These are phyloP conservation scores for Candida sanyaensis DNA, from an alignment of 1,139 yeast species.

Conservation along the genomic window DNA sequence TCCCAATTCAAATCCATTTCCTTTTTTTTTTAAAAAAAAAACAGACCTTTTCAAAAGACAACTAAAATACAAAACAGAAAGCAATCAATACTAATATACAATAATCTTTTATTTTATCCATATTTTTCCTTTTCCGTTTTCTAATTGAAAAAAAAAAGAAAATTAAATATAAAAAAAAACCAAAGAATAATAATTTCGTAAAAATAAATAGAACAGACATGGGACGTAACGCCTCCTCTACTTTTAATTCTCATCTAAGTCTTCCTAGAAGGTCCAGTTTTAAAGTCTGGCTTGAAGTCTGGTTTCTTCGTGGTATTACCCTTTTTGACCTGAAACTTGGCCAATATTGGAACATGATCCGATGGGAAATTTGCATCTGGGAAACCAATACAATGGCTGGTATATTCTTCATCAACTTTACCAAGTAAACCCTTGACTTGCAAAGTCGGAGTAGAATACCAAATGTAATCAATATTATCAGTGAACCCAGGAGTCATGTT, in stretches of 20 bases:
- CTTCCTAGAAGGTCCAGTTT: conserved; percentile 52
- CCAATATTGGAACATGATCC: conserved; percentile 85
- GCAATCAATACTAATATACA: conserved; percentile 3
- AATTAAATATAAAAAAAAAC: neutral
- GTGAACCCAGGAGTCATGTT: conserved; percentile 93
- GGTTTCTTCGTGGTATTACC: conserved; percentile 31
- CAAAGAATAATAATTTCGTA: neutral
- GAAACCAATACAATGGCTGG: conserved; percentile 79
- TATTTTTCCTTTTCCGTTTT: too few species aligned
- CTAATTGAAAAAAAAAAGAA: neutral
- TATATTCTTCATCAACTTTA: conserved; percentile 75
- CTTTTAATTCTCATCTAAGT: conserved; percentile 24
- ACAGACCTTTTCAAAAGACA: neutral
- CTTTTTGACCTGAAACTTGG: conserved; percentile 74
- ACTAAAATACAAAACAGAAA: conserved; percentile 1
- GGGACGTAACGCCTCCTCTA: neutral
- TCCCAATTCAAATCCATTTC: neutral
- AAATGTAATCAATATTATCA: conserved; percentile 90
- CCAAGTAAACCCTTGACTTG: conserved; percentile 88
- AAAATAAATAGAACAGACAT: neutral
- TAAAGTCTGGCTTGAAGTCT: conserved; percentile 56
- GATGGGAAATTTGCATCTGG: conserved; percentile 95
- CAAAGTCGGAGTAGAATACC: conserved; percentile 82
- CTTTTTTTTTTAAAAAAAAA: neutral
- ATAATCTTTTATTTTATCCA: neutral